Evolutionary conservation across 2,329 filamentous ascomycete genomes (phyloP).

Genomic region (Triangularia setosa): DNA sequence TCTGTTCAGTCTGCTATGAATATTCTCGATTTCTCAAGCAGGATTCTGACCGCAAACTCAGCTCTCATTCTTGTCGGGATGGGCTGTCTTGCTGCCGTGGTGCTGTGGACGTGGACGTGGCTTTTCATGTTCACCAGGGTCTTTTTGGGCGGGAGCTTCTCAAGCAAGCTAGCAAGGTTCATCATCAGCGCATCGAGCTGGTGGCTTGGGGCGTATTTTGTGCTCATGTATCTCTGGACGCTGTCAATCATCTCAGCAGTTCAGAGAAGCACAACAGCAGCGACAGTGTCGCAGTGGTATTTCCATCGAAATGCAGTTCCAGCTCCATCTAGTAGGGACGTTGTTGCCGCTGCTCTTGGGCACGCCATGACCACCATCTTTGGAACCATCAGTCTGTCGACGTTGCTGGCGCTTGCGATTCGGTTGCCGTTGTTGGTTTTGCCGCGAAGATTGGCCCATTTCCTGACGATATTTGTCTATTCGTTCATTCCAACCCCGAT

Average conservation of each 20-base stretch:
- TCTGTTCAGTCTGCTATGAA: constrained; percentile 78
- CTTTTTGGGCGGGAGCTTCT: constrained; percentile 87
- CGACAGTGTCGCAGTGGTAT: constrained; percentile 98
- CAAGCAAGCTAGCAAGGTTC: constrained; percentile 59
- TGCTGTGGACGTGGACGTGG: constrained; percentile 94
- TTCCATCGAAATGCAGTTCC: constrained; percentile 87
- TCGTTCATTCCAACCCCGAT: constrained; percentile 82
- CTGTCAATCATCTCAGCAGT: constrained; percentile 81
- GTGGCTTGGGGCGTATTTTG: constrained; percentile 92
- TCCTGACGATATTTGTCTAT: constrained; percentile 62
- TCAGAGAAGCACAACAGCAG: constrained; percentile 86
- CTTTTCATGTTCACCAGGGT: constrained; percentile 93
- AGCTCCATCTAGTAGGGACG: constrained; percentile 69
- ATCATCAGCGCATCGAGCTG: constrained; percentile 84
- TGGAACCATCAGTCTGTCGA: constrained; percentile 86
- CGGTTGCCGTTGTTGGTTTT: constrained; percentile 82
- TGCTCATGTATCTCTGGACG: constrained; percentile 94
- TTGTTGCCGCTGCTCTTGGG: constrained; percentile 75
- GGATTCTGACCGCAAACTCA: constrained; percentile 79
- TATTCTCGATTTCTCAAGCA: constrained; percentile 88
- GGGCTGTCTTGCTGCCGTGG: constrained; percentile 67
- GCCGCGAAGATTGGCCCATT: constrained; percentile 60
- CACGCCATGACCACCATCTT: constrained; percentile 86
- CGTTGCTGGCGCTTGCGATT: constrained; percentile 73
- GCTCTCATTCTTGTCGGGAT: constrained; percentile 82